A percentile compares a stretch with the other conserved stretches of the same genome.
These are phyloP conservation scores for Trichoderma cornu-damae DNA, from an alignment of 2,329 filamentous ascomycete species.

Conservation along the genomic window DNA sequence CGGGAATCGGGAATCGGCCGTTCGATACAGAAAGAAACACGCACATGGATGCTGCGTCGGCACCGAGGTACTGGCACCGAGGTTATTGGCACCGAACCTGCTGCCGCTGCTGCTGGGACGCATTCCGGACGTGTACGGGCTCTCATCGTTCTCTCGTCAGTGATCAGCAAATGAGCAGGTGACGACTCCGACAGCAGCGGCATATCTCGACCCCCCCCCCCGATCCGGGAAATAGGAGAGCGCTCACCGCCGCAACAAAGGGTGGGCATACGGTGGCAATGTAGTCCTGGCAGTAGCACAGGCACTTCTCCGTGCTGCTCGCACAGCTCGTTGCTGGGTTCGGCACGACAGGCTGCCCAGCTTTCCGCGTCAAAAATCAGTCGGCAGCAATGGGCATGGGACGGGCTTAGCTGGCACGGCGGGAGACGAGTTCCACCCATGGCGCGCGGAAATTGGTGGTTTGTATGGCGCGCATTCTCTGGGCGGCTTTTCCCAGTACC, in stretches of 20 bases:
- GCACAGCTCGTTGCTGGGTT: not conserved
- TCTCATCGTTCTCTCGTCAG: constrained; percentile 1
- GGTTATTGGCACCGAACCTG: too few relatives aligned
- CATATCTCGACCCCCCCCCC: not conserved
- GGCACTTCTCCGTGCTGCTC: too few relatives aligned
- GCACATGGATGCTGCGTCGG: too few relatives aligned
- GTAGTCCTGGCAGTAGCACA: too few relatives aligned
- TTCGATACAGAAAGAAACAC: not conserved
- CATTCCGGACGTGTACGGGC: not conserved
- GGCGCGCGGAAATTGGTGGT: not conserved
- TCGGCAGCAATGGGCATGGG: not conserved
- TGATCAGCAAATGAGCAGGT: constrained; percentile 12
- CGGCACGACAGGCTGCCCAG: not conserved
- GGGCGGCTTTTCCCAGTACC: not conserved
- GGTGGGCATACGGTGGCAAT: not conserved
- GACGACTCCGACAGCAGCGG: not conserved
- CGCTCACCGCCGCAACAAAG: constrained; percentile 1
- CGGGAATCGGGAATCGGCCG: not conserved
- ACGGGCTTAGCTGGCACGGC: not conserved
- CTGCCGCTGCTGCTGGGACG: not conserved
- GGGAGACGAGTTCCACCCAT: constrained; percentile 1
- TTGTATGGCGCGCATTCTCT: not conserved
- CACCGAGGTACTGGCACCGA: too few relatives aligned
- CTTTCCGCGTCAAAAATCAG: not conserved
- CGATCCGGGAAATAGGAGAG: constrained; percentile 6